A percentile compares a stretch with the other conserved stretches of the same genome.
Conservation (phyloP, 441 rosid species). For the Gossypium aridum region DNA sequence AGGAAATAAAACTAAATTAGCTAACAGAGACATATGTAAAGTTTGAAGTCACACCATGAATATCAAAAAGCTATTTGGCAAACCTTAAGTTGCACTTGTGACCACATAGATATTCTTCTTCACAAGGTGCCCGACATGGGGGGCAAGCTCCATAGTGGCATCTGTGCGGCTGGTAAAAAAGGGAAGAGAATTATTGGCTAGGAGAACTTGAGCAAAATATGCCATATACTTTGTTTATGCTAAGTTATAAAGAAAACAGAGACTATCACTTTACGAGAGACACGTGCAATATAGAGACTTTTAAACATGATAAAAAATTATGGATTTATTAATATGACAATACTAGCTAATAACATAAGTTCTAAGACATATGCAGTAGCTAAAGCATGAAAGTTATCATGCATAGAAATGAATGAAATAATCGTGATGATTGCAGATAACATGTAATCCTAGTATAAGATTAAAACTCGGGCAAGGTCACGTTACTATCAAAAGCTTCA, state of each 20-base stretch:
- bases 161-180: constrained; percentile 60
- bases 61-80: constrained; percentile 9
- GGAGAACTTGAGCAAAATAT: constrained; percentile 6
- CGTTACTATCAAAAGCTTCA: not conserved
- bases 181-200: constrained; percentile 2
- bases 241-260: not conserved
- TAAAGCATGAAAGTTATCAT: not conserved
- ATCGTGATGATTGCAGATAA: not conserved
- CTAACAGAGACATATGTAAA: constrained; percentile 3
- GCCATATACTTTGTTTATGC: not conserved
- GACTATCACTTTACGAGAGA: not conserved
- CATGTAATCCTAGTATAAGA: not conserved
- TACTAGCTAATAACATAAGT: not conserved
- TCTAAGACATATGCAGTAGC: not conserved
- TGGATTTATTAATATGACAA: not conserved
- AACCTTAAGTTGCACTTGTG: constrained; percentile 49
- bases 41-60: not conserved
- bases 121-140: constrained; percentile 63
- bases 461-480: not conserved
- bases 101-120: constrained; percentile 78
- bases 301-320: not conserved
- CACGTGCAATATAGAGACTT: not conserved
- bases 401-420: not conserved
- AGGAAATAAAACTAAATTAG: constrained; percentile 11
- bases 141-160: constrained; percentile 97